Evolutionary conservation across 2,329 filamentous ascomycete species (phyloP).

Genomic region (Aspergillus intermedius): DNA sequence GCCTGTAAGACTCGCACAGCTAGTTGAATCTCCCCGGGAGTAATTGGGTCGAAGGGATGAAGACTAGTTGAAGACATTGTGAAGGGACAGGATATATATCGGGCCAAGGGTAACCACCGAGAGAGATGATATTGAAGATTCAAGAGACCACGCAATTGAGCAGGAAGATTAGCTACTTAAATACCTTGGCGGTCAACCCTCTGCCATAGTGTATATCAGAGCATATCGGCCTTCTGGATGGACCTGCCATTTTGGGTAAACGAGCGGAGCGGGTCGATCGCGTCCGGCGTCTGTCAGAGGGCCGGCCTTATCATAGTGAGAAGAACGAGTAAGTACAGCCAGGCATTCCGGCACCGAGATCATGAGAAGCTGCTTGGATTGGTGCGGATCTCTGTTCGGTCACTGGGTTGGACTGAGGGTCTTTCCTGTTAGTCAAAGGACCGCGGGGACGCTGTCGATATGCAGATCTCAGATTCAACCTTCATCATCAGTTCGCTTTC

Average conservation of each 20-base stretch:
- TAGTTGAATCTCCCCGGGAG: constrained; percentile 31
- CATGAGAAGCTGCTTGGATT: too few relatives aligned
- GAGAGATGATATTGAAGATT: neutral
- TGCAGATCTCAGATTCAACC: neutral
- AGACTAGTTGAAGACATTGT: constrained; percentile 1
- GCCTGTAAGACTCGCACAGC: constrained; percentile 30
- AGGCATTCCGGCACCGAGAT: too few relatives aligned
- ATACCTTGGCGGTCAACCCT: neutral
- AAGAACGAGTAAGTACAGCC: too few relatives aligned
- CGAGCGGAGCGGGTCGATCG: neutral
- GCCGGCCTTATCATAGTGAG: neutral
- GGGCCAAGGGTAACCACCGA: neutral
- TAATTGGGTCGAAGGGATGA: constrained; percentile 35
- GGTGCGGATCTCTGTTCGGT: too few relatives aligned
- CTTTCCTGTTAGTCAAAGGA: too few relatives aligned
- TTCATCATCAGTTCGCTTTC: too few relatives aligned
- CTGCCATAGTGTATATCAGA: neutral
- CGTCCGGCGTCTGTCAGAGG: neutral
- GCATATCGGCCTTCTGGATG: constrained; percentile 12
- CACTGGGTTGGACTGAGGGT: too few relatives aligned
- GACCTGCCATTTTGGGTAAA: constrained; percentile 23
- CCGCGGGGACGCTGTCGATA: neutral
- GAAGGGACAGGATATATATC: neutral
- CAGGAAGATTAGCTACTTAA: neutral
- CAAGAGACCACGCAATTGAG: neutral